phyloP scores from a whole-genome alignment of 106 monocot species.

The Allium cepa region DNA sequence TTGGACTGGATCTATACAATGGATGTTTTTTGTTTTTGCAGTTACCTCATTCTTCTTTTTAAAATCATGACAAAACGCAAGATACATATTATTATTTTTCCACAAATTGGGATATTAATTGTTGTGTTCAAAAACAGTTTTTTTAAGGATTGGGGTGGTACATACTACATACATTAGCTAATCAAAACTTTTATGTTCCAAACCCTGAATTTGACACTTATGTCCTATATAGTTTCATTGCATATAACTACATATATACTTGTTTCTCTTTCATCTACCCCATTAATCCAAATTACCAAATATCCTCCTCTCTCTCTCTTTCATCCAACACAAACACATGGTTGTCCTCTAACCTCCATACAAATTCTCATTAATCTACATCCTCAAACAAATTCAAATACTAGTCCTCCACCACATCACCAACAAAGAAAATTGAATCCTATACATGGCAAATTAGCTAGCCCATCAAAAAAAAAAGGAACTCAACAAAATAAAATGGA shows the following conservation, averaged over 20 bases:
- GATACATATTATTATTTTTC: no score
- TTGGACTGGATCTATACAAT: no score
- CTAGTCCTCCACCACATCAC: neutral
- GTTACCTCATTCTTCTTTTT: no score
- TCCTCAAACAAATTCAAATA: neutral
- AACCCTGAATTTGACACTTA: no score
- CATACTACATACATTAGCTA: no score
- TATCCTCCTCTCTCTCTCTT: neutral
- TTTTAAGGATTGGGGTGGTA: no score
- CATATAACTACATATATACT: neutral
- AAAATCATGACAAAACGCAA: no score
- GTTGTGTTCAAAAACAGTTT: no score
- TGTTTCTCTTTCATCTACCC: neutral
- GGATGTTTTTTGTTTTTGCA: no score
- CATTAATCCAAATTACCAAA: neutral
- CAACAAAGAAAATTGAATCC: neutral
- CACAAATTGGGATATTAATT: no score
- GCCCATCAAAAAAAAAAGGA: neutral
- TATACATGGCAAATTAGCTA: neutral
- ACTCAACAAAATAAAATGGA: slow-evolving; percentile 11
- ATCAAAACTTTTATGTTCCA: no score
- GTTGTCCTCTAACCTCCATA: neutral
- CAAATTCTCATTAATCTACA: neutral
- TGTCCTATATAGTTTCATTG: no score
- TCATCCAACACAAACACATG: neutral